These are phyloP conservation scores for Hypoxylon sp. DNA, from an alignment of 2,329 filamentous ascomycete genomes.

Conservation along the genomic window DNA sequence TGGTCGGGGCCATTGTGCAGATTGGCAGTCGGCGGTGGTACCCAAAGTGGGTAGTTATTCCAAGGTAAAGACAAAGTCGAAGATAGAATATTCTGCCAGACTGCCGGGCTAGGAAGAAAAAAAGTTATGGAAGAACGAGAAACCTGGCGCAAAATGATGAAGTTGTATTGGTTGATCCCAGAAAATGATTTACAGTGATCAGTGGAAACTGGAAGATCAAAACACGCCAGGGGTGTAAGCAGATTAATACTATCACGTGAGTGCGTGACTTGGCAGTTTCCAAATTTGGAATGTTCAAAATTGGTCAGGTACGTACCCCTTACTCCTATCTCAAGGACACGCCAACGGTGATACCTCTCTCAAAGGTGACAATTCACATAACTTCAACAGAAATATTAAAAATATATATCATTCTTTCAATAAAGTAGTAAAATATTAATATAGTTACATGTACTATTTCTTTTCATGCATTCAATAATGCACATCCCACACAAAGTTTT, in stretches of 20 bases:
- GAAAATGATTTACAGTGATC: not conserved
- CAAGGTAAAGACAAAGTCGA: not conserved
- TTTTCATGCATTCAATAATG: too few relatives aligned
- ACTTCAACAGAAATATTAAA: too few relatives aligned
- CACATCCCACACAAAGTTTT: too few relatives aligned
- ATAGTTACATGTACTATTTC: too few relatives aligned
- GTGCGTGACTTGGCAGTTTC: not conserved
- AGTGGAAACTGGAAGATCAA: not conserved
- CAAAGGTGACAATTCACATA: not conserved
- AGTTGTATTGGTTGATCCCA: not conserved
- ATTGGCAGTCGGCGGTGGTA: not conserved
- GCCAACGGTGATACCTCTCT: not conserved
- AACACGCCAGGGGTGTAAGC: not conserved
- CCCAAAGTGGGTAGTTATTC: not conserved
- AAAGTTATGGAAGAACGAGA: not conserved
- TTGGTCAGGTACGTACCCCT: not conserved
- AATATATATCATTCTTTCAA: too few relatives aligned
- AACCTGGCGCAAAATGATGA: not conserved
- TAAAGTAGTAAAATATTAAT: too few relatives aligned
- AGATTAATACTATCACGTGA: not conserved
- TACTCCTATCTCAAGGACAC: not conserved
- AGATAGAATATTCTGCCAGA: conserved; percentile 3
- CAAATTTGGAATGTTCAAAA: not conserved
- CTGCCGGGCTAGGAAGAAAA: not conserved
- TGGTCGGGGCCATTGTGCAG: conserved; percentile 58